A percentile compares a stretch with the other conserved stretches of the same genome.
phyloP scores from a whole-genome alignment of 2,329 filamentous ascomycete genomes.

The Colletotrichum costaricense region DNA sequence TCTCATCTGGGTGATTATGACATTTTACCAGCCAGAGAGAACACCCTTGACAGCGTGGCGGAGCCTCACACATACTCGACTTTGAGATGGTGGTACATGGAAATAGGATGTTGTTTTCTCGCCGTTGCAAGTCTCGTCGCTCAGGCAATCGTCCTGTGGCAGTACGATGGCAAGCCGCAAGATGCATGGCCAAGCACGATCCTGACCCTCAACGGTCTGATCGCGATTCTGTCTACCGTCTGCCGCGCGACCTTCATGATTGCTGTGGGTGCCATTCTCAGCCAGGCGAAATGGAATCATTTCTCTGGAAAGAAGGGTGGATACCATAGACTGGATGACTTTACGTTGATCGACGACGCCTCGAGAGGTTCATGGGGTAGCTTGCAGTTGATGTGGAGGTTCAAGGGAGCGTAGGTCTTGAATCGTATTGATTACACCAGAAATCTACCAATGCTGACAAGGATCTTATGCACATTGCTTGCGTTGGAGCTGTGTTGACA shows the following conservation, averaged over 20 bases:
- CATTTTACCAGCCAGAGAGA: neutral
- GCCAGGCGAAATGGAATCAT: slow-evolving; percentile 41
- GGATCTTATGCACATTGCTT: slow-evolving; percentile 43
- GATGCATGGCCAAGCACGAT: slow-evolving; percentile 37
- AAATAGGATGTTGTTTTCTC: neutral
- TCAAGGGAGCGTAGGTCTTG: slow-evolving; percentile 27
- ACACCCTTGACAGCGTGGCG: neutral
- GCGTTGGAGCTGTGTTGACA: slow-evolving; percentile 48
- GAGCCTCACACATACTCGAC: neutral
- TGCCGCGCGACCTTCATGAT: slow-evolving; percentile 38
- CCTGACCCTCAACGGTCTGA: slow-evolving; percentile 42
- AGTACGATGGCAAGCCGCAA: slow-evolving; percentile 34
- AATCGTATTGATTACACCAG: too few relatives aligned
- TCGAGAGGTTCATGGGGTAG: slow-evolving; percentile 35
- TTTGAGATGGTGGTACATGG: slow-evolving; percentile 1
- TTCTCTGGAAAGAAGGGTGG: slow-evolving; percentile 15
- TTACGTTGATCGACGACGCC: slow-evolving; percentile 38
- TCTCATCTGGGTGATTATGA: neutral
- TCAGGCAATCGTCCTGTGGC: neutral
- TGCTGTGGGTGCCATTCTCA: slow-evolving; percentile 39
- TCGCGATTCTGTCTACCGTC: slow-evolving; percentile 41
- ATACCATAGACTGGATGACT: slow-evolving; percentile 34
- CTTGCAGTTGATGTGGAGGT: slow-evolving; percentile 34
- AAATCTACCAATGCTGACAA: neutral
- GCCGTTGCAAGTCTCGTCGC: neutral